A percentile compares a stretch with the other conserved stretches of the same genome.
Evolutionary conservation across 768 basidiomycete genomes (phyloP).

Genomic region (Lentinula sp.): DNA sequence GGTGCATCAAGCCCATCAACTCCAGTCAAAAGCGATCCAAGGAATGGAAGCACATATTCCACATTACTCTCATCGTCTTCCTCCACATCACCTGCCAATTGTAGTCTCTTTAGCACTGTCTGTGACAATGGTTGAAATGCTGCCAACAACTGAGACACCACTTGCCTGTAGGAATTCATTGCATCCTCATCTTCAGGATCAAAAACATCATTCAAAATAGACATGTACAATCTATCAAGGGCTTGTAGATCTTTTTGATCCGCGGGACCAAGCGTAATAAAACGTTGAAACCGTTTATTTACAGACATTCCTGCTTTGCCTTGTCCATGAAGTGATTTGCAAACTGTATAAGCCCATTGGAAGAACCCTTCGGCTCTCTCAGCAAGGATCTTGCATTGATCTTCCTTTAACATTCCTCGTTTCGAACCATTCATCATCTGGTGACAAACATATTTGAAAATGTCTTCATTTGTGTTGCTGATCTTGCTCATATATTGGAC

Average conservation of each 20-base stretch:
- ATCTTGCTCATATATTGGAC: not conserved
- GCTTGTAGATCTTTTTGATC: not conserved
- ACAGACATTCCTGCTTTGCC: not conserved
- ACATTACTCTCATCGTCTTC: not conserved
- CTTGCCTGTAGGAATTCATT: not conserved
- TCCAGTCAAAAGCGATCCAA: conserved; percentile 1
- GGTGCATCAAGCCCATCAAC: not conserved
- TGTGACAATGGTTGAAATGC: not conserved
- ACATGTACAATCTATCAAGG: not conserved
- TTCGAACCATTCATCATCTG: not conserved
- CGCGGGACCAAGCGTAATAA: not conserved
- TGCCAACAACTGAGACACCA: not conserved
- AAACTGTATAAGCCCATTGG: not conserved
- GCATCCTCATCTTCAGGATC: not conserved
- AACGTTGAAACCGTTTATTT: not conserved
- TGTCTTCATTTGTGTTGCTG: not conserved
- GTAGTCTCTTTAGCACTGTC: not conserved
- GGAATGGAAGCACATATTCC: not conserved
- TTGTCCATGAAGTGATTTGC: not conserved
- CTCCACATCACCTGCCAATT: not conserved
- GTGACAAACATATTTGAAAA: not conserved
- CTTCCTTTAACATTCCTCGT: not conserved
- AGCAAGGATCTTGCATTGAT: not conserved
- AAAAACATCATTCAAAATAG: not conserved
- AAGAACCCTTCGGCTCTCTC: not conserved